phyloP scores from a whole-genome alignment of 306 rosid species.

The Boehmeria nivea region DNA sequence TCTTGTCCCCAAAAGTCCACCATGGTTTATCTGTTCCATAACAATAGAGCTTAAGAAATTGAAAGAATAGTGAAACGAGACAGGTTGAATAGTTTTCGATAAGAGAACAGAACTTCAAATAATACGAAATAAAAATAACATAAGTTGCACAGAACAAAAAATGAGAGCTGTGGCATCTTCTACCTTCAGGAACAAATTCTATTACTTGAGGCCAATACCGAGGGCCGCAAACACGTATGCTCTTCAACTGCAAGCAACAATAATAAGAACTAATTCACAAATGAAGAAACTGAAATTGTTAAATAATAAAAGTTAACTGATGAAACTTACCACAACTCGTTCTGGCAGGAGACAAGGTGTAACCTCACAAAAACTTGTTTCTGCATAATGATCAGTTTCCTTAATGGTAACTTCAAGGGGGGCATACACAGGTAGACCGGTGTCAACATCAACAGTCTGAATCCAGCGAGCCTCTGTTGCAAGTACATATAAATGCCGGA shows the following conservation, averaged over 20 bases:
- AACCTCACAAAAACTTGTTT: constrained; percentile 87
- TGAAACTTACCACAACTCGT: constrained; percentile 68
- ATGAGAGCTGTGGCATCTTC: not conserved
- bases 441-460: constrained; percentile 95
- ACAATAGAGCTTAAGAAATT: constrained; percentile 10
- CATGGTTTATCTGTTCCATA: constrained; percentile 74
- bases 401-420: constrained; percentile 77
- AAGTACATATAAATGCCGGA: constrained; percentile 89
- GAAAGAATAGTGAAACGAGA: constrained; percentile 8
- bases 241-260: constrained; percentile 61
- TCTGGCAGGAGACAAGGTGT: constrained; percentile 97
- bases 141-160: not conserved
- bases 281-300: constrained; percentile 10
- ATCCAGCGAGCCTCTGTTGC: constrained; percentile 98
- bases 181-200: constrained; percentile 81
- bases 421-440: constrained; percentile 88
- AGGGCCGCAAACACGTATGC: constrained; percentile 81
- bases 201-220: constrained; percentile 92
- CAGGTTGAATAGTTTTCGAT: constrained; percentile 12
- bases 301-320: too few relatives aligned
- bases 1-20: constrained; percentile 86
- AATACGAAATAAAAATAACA: not conserved
- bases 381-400: constrained; percentile 91
- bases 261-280: constrained; percentile 26
- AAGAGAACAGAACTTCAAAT: not conserved